Evolutionary conservation across 2,329 filamentous ascomycete genomes (phyloP).

Genomic region (Diaporthe vaccinii): DNA sequence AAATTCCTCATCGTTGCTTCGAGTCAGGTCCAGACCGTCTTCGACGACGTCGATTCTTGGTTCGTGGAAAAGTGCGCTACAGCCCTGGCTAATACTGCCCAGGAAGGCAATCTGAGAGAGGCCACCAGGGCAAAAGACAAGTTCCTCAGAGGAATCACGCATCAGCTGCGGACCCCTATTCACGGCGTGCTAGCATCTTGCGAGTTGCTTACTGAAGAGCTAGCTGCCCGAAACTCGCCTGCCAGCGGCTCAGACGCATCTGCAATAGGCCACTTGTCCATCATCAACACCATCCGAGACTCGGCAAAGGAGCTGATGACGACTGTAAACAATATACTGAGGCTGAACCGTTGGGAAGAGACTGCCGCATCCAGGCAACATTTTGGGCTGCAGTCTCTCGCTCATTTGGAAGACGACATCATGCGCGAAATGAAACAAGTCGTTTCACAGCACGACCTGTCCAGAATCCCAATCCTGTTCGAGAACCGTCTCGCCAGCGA

Average conservation of each 20-base stretch:
- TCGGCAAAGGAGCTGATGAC: conserved; percentile 59
- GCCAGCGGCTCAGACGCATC: background rate
- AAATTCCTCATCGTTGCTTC: conserved; percentile 56
- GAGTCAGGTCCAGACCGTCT: conserved; percentile 57
- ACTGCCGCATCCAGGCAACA: conserved; percentile 46
- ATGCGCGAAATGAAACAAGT: conserved; percentile 48
- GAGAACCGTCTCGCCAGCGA: conserved; percentile 47
- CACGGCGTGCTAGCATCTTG: conserved; percentile 58
- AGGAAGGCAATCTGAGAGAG: conserved; percentile 54
- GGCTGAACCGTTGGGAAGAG: conserved; percentile 52
- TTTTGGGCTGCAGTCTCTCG: background rate
- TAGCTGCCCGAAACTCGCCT: conserved; percentile 46
- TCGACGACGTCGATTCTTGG: conserved; percentile 62
- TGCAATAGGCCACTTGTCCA: conserved; percentile 42
- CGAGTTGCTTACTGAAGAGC: conserved; percentile 58
- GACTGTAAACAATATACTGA: conserved; percentile 60
- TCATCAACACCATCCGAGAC: conserved; percentile 52
- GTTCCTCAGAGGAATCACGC: conserved; percentile 60
- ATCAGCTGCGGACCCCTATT: conserved; percentile 62
- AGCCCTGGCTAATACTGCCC: conserved; percentile 54
- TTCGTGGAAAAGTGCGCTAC: conserved; percentile 57
- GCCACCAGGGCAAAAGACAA: conserved; percentile 58
- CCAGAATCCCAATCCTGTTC: conserved; percentile 50
- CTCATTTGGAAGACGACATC: conserved; percentile 49
- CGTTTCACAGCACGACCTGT: conserved; percentile 48